Percentiles rank a stretch among this genome's conserved stretches.
phyloP scores from a whole-genome alignment of 148 eudicot species.

The Nyssa sinensis region DNA sequence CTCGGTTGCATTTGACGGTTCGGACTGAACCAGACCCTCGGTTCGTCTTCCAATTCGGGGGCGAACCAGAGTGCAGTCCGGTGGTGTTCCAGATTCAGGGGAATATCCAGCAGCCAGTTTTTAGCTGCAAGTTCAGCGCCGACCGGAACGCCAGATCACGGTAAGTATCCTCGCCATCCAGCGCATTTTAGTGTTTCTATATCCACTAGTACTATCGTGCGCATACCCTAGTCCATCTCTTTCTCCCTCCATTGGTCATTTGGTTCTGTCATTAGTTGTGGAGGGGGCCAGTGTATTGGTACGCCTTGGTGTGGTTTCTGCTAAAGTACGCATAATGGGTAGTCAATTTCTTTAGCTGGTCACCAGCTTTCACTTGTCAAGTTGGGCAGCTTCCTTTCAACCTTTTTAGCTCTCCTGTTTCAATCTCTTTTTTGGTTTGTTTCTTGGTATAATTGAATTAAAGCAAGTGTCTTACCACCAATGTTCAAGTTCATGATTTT shows the following conservation, averaged over 20 bases:
- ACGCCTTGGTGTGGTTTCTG: conserved; percentile 15
- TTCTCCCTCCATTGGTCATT: background rate
- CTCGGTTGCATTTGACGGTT: conserved; percentile 58
- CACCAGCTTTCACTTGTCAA: conserved; percentile 13
- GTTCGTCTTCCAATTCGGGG: conserved; percentile 87
- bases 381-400: conserved; percentile 26
- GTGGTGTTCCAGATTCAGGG: conserved; percentile 91
- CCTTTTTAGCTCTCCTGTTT: background rate
- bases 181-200: conserved; percentile 7
- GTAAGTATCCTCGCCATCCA: conserved; percentile 32
- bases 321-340: conserved; percentile 29
- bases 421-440: background rate
- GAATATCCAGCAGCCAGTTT: conserved; percentile 88
- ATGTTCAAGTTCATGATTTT: too few relatives aligned
- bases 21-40: conserved; percentile 88
- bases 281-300: background rate
- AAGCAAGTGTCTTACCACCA: too few relatives aligned
- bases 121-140: conserved; percentile 89
- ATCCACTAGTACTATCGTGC: background rate
- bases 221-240: too few relatives aligned
- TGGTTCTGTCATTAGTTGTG: too few relatives aligned
- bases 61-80: conserved; percentile 96
- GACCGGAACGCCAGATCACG: conserved; percentile 76
- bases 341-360: conserved; percentile 4
- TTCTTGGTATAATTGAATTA: too few relatives aligned